Evolutionary conservation across 371 early-diverging fungal species (phyloP).

Genomic region (Saksenaea vasiformis): DNA sequence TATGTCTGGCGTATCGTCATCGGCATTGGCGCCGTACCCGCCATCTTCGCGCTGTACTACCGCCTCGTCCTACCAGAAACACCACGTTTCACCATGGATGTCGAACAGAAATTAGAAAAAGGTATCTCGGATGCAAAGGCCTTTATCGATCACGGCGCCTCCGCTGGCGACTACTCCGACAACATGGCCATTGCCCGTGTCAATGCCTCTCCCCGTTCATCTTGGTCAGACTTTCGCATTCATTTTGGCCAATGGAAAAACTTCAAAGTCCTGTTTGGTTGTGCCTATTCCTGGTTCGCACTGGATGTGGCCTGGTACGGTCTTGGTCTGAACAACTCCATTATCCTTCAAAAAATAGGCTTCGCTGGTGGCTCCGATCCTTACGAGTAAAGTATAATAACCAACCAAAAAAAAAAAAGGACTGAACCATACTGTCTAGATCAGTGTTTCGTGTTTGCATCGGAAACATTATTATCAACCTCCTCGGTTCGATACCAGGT

Average conservation of each 20-base stretch:
- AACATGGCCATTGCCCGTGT: constrained; percentile 23
- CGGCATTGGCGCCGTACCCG: constrained; percentile 76
- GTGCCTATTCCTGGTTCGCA: constrained; percentile 71
- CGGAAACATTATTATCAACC: constrained; percentile 78
- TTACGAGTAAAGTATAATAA: constrained; percentile 25
- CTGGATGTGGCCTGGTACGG: constrained; percentile 91
- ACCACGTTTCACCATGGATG: constrained; percentile 80
- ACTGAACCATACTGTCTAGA: constrained; percentile 21
- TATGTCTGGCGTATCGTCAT: constrained; percentile 81
- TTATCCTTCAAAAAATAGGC: constrained; percentile 67
- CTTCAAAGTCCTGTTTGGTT: constrained; percentile 58
- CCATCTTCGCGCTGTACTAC: constrained; percentile 60
- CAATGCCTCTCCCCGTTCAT: constrained; percentile 37
- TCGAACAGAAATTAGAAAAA: constrained; percentile 63
- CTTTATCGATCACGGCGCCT: constrained; percentile 36
- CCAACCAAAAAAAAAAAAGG: not conserved
- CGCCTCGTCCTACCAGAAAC: constrained; percentile 88
- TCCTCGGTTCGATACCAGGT: constrained; percentile 87
- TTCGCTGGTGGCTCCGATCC: constrained; percentile 58
- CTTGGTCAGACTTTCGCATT: constrained; percentile 57
- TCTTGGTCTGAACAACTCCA: constrained; percentile 78
- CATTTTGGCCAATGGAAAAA: constrained; percentile 64
- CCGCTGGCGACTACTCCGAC: constrained; percentile 36
- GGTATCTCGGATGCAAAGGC: constrained; percentile 57
- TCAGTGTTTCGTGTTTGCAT: constrained; percentile 59